Evolutionary conservation across 2,329 filamentous ascomycete species (phyloP).

Genomic region (Venturiaceae sp.): DNA sequence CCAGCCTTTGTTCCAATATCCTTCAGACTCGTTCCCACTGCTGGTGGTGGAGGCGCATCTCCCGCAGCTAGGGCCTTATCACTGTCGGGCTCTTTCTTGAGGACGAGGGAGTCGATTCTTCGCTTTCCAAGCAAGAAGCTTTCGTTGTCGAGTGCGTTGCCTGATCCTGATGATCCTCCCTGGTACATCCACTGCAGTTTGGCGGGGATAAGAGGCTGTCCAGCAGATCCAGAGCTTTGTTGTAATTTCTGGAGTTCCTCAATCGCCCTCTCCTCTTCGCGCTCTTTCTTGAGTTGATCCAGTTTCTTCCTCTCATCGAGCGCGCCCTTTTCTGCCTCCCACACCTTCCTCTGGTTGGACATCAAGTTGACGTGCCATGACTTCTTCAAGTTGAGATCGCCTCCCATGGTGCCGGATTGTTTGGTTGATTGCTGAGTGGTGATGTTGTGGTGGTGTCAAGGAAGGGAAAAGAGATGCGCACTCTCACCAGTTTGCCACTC

Average conservation of each 20-base stretch:
- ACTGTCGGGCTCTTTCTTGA: constrained; percentile 61
- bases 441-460: not conserved
- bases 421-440: not conserved
- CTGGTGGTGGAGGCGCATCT: constrained; percentile 44
- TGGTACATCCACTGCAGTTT: constrained; percentile 58
- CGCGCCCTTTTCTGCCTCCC: constrained; percentile 84
- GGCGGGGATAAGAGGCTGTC: not conserved
- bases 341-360: constrained; percentile 84
- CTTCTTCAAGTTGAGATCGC: constrained; percentile 83
- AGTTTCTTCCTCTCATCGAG: constrained; percentile 92
- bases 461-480: not conserved
- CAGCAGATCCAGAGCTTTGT: constrained; percentile 67
- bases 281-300: constrained; percentile 82
- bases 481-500: no score
- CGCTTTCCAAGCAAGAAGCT: constrained; percentile 88
- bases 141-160: constrained; percentile 72
- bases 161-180: constrained; percentile 67
- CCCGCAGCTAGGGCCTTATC: constrained; percentile 49
- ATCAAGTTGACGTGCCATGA: constrained; percentile 87
- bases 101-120: constrained; percentile 74
- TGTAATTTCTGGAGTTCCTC: constrained; percentile 87
- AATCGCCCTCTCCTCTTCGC: constrained; percentile 85
- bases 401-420: constrained; percentile 54
- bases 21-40: constrained; percentile 41
- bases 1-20: constrained; percentile 81